These are phyloP conservation scores for Pseudocercospora cruenta DNA, from an alignment of 2,329 filamentous ascomycete genomes.

Conservation along the genomic window DNA sequence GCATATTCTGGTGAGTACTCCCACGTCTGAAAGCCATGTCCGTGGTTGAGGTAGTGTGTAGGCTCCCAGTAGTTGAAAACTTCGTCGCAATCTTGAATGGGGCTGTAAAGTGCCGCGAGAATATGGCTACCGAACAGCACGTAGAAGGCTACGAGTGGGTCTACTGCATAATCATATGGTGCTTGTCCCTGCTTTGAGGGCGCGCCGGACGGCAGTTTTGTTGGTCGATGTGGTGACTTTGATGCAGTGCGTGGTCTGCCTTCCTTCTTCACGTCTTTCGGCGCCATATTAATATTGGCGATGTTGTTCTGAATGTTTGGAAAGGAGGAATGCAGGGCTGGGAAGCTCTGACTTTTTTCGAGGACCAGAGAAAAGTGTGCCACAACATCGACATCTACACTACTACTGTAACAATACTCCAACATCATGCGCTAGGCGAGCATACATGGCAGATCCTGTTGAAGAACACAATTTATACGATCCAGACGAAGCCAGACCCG, in stretches of 20 bases:
- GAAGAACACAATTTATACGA: constrained; percentile 19
- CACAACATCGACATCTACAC: too few relatives aligned
- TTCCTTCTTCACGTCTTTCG: constrained; percentile 3
- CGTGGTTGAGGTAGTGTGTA: constrained; percentile 88
- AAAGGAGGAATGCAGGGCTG: background rate
- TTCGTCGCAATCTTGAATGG: constrained; percentile 97
- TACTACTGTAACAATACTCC: background rate
- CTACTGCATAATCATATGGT: background rate
- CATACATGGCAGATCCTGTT: constrained; percentile 5
- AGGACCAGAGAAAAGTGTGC: background rate
- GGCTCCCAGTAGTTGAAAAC: constrained; percentile 99
- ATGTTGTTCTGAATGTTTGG: background rate
- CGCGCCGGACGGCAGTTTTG: constrained; percentile 24
- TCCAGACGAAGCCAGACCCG: constrained; percentile 38
- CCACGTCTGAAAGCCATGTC: constrained; percentile 95
- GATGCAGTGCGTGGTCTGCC: constrained; percentile 19
- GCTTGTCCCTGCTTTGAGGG: background rate
- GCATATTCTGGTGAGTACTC: constrained; percentile 95
- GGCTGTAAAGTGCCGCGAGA: constrained; percentile 77
- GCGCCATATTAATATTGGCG: constrained; percentile 20
- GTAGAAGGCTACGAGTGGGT: constrained; percentile 68
- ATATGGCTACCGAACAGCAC: constrained; percentile 74
- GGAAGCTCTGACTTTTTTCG: background rate
- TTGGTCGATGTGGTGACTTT: constrained; percentile 27
- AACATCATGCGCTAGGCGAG: constrained; percentile 2